Evolutionary conservation across 345 rosid species (phyloP), one percentile per base, ranked within the genome.

Genomic region (Geranium rotundifolium): DNA sequence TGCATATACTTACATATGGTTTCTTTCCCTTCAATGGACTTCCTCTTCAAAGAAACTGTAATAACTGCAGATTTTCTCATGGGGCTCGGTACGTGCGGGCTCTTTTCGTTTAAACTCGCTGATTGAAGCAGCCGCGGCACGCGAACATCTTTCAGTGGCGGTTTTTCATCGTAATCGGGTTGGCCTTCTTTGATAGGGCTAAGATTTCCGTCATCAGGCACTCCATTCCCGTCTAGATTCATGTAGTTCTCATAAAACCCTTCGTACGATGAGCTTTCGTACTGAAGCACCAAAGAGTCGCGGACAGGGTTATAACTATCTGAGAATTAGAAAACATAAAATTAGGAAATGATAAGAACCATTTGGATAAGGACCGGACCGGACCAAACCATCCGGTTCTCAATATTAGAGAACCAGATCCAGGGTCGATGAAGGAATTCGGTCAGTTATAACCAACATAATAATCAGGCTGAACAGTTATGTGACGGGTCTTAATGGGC

Each of bases 1-100:
- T 15, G 56, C 88, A 72, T 79, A 81, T 84, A 72, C 37, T 76
- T 71, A 72, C 81, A 79, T 8, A 84, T 69, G 29, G 69, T 67
- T 65, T 81, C 88, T 54, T 77, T 81, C 67, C 81, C 85, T 18
- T 84, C 92, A 9, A 77, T 71, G 1, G 96, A 86, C 74, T 73
- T 84, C 74, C 88, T 81, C 63, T 74, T 88, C 52, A 88, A 64
- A 3, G 90, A 85, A 56, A 88, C 79, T 65, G 75, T 70, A 57
- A 82, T 74, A 17, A 88, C 86, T 0, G 79, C 72, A 0, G 90
- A 82, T 65, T 76, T 87, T 67, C 75, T 78, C 66, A 64, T 70
- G 58, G 30, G 66, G 62, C 66, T 68, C 46, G 8, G 14, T 20
- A 29, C 12, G 27, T 17, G 52, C 29, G 54, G 59, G 34, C 54